Conservation (phyloP, 345 rosid species). For the Salix dunnii region DNA sequence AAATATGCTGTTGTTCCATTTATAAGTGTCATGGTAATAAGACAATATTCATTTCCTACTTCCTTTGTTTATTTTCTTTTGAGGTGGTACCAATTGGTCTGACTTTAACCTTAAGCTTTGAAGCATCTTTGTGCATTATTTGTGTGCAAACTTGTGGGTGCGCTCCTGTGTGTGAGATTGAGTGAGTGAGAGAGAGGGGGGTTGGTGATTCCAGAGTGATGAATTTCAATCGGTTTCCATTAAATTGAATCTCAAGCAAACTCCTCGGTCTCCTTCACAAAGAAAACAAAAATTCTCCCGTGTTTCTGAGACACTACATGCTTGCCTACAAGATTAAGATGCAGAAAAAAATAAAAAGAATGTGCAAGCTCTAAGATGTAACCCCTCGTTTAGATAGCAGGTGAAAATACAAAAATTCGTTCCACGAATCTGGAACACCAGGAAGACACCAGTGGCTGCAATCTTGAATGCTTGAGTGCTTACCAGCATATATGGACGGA, state of each 20-base stretch:
- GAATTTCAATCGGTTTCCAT: constrained; percentile 1
- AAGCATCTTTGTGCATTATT: not conserved
- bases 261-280: too few relatives aligned
- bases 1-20: not conserved
- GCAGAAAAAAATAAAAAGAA: constrained; percentile 20
- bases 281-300: not conserved
- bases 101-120: not conserved
- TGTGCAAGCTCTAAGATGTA: not conserved
- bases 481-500: constrained; percentile 55
- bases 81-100: too few relatives aligned
- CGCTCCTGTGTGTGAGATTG: too few relatives aligned
- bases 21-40: not conserved
- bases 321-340: not conserved
- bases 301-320: not conserved
- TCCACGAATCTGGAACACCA: constrained; percentile 90
- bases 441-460: constrained; percentile 99
- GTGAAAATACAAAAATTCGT: constrained; percentile 61
- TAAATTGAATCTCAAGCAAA: not conserved
- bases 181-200: too few relatives aligned
- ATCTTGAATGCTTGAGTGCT: constrained; percentile 51
- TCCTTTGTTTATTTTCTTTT: not conserved
- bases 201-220: not conserved
- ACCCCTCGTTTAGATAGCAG: constrained; percentile 33
- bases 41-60: not conserved
- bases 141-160: not conserved